Percentiles rank a stretch among this genome's conserved stretches.
phyloP scores from a whole-genome alignment of 1,139 yeast genomes.

The Kodamaea plutei region DNA sequence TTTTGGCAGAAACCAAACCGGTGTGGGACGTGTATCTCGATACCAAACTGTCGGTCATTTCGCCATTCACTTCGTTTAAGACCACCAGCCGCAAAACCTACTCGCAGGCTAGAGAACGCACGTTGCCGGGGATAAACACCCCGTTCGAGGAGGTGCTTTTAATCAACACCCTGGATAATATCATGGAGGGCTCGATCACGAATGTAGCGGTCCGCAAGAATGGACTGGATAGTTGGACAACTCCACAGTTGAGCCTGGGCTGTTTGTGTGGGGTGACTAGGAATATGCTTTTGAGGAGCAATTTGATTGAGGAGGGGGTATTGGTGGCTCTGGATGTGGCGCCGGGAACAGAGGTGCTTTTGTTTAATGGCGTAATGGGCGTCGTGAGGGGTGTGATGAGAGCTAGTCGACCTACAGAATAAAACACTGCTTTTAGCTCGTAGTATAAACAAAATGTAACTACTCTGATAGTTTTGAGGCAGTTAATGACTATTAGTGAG shows the following conservation, averaged over 20 bases:
- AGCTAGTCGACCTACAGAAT: too few species aligned
- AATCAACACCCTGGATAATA: constrained; percentile 52
- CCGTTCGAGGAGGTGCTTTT: constrained; percentile 66
- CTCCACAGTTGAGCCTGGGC: constrained; percentile 75
- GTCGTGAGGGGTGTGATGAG: constrained; percentile 58
- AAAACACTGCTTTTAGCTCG: too few species aligned
- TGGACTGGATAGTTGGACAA: constrained; percentile 61
- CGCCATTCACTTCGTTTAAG: constrained; percentile 85
- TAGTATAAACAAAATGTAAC: too few species aligned
- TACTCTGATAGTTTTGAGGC: too few species aligned
- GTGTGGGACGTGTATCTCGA: constrained; percentile 64
- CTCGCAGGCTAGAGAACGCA: constrained; percentile 53
- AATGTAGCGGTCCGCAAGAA: constrained; percentile 62
- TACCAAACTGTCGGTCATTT: constrained; percentile 45
- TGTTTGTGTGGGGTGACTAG: constrained; percentile 86
- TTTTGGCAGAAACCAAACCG: constrained; percentile 20
- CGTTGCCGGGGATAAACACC: constrained; percentile 31
- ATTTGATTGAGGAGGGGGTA: constrained; percentile 52
- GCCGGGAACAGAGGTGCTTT: constrained; percentile 61
- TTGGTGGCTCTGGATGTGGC: constrained; percentile 43
- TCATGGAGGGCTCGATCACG: constrained; percentile 85
- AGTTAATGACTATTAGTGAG: too few species aligned
- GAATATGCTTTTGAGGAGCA: constrained; percentile 54
- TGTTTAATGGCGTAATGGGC: constrained; percentile 84
- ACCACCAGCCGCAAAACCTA: constrained; percentile 73